phyloP scores from a whole-genome alignment of 257 asterid species.

The Solanum chilense region DNA sequence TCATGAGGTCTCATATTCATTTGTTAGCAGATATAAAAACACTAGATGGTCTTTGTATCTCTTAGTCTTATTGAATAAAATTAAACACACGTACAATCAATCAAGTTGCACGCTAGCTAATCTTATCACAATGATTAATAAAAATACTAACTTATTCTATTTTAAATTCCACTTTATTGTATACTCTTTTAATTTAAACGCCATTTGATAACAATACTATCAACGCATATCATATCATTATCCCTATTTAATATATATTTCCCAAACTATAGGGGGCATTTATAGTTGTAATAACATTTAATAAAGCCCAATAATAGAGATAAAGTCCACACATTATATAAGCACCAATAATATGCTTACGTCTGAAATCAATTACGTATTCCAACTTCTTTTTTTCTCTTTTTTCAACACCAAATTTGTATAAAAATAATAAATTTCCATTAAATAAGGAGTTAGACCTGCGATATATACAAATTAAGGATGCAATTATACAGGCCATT shows the following conservation, averaged over 20 bases:
- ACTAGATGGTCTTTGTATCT: accelerated
- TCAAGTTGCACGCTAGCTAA: too few species aligned
- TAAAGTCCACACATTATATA: neutral
- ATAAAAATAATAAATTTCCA: neutral
- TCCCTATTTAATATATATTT: too few species aligned
- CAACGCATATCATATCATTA: neutral
- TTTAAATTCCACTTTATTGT: neutral
- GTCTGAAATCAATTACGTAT: neutral
- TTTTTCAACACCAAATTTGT: neutral
- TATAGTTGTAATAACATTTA: neutral
- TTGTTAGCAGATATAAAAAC: too few species aligned
- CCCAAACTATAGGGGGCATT: neutral
- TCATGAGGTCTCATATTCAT: neutral
- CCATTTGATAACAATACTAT: neutral
- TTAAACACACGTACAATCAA: too few species aligned
- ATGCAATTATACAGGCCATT: neutral
- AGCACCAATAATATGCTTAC: neutral
- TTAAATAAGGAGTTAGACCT: neutral
- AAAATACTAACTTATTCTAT: too few species aligned
- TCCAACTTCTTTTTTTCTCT: neutral
- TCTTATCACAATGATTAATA: too few species aligned
- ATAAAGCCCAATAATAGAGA: neutral
- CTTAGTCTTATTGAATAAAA: too few species aligned
- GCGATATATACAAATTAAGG: neutral
- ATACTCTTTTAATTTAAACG: neutral